A percentile compares a stretch with the other conserved stretches of the same genome.
phyloP scores from a whole-genome alignment of 768 basidiomycete genomes.

The Sutorius australiensis region DNA sequence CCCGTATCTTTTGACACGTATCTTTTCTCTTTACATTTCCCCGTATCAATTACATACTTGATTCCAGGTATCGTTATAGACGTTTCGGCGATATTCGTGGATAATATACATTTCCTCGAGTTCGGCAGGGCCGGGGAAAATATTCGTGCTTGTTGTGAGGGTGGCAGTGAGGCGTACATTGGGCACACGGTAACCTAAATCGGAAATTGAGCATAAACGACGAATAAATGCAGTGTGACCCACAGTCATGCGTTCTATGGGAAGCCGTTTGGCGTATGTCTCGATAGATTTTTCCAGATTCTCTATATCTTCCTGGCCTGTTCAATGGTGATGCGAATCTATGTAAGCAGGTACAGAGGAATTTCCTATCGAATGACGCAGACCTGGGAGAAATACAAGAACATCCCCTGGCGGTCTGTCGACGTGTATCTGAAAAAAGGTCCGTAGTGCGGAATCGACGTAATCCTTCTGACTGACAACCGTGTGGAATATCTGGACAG shows the following conservation, averaged over 20 bases:
- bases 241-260: constrained; percentile 52
- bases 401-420: constrained; percentile 82
- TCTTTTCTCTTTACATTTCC: constrained; percentile 93
- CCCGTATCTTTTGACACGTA: constrained; percentile 69
- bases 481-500: constrained; percentile 82
- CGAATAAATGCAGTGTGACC: constrained; percentile 7
- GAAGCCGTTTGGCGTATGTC: constrained; percentile 65
- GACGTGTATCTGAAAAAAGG: constrained; percentile 91
- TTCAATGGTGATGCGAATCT: neutral
- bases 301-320: constrained; percentile 97
- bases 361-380: neutral
- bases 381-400: constrained; percentile 89
- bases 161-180: constrained; percentile 85
- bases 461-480: constrained; percentile 76
- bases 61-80: constrained; percentile 97
- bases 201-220: neutral
- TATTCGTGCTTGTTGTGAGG: constrained; percentile 71
- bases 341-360: neutral
- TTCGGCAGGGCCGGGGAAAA: constrained; percentile 64
- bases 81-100: constrained; percentile 98
- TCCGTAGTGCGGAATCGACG: constrained; percentile 82
- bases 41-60: constrained; percentile 93
- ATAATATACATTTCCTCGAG: constrained; percentile 86
- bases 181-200: constrained; percentile 67
- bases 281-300: constrained; percentile 72